Percentiles rank a stretch among this genome's conserved stretches.
Evolutionary conservation across 1,284 basidiomycete species (phyloP).

Genomic region (Flammula alnicola): DNA sequence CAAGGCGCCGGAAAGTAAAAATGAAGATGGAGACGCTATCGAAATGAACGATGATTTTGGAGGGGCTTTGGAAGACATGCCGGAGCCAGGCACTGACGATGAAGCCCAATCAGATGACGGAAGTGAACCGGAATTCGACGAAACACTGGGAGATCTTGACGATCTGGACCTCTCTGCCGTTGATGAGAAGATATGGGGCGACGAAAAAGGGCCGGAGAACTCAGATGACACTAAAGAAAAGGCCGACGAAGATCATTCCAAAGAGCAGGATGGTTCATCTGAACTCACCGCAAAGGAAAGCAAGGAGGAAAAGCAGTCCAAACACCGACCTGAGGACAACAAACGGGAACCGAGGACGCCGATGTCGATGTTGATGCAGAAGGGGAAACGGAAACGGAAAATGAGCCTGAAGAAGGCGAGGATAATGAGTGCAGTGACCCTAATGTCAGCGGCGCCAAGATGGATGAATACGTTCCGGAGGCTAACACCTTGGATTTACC

Average conservation of each 20-base stretch:
- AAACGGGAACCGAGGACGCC: conserved; percentile 32
- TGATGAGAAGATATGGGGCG: conserved; percentile 98
- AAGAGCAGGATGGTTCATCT: conserved; percentile 54
- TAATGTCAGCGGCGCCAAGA: conserved; percentile 62
- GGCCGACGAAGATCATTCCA: conserved; percentile 40
- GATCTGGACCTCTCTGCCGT: conserved; percentile 85
- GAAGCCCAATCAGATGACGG: conserved; percentile 48
- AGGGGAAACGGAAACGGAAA: conserved; percentile 10
- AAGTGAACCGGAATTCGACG: conserved; percentile 73
- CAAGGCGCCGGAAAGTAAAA: conserved; percentile 48
- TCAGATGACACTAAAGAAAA: conserved; percentile 53
- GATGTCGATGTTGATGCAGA: conserved; percentile 33
- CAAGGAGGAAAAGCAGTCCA: conserved; percentile 41
- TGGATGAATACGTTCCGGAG: conserved; percentile 76
- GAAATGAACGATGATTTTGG: conserved; percentile 82
- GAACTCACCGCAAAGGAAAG: conserved; percentile 83
- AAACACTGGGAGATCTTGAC: conserved; percentile 86
- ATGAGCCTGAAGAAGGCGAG: conserved; percentile 30
- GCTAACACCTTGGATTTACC: conserved; percentile 84
- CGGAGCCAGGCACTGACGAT: conserved; percentile 53
- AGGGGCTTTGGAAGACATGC: conserved; percentile 83
- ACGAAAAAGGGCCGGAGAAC: conserved; percentile 65
- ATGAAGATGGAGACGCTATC: conserved; percentile 71
- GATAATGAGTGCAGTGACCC: conserved; percentile 47
- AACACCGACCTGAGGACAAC: conserved; percentile 42